Base-by-base conservation (phyloP, 495 filamentous ascomycete species). In the Aspergillus homomorphus region DNA sequence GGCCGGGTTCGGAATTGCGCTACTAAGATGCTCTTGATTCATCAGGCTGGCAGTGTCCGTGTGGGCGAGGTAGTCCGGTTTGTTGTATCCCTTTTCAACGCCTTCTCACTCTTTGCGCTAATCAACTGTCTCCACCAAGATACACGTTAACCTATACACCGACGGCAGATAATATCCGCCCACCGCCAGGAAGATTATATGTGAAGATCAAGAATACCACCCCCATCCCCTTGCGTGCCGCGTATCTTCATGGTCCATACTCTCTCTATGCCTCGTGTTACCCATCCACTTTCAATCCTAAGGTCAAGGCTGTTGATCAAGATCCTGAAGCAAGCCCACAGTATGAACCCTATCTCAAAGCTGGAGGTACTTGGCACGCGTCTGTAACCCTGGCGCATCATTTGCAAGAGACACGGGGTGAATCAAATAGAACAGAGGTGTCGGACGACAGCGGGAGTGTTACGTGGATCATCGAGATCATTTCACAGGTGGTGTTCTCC, bases 61-160 rank as follows among this genome's bases (percentile, higher is more conserved):
- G 88, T 98, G 57, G 95, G 94, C 56, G 91, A 98, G 72, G 86
- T 98, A 33, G 84, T 96, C 50, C 87, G 86, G 82, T 86, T 63
- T 49, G 67, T 56, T 49, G 7, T 55, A 30, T 26, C 51, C 23
- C 23, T 22, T 26, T n/a, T 44, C 16, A 33, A 44, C 41, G 6
- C 51, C 44, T 30, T 24, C 8, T 50, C 20, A 16, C 2, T 9
- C 23, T 33, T 28, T 18, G 18, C 20, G 52, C 49, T 54, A 49
- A 56, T 52, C n/a, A 57, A 21, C 24, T 6, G n/a, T 21, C 45
- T 14, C 54, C 4, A n/a, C 45, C 56, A n/a, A 87, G 84, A 65
- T 98, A 96, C 72, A 97, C 92, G 12, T 74, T 97, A 24, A 97
- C 91, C 10, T 98, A 98, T 71, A 92, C 87, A 2, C 93, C 94